Evolutionary conservation across 2,329 filamentous ascomycete species (phyloP), one percentile per base, ranked within the genome.

Genomic region (Verticillium isaacii): DNA sequence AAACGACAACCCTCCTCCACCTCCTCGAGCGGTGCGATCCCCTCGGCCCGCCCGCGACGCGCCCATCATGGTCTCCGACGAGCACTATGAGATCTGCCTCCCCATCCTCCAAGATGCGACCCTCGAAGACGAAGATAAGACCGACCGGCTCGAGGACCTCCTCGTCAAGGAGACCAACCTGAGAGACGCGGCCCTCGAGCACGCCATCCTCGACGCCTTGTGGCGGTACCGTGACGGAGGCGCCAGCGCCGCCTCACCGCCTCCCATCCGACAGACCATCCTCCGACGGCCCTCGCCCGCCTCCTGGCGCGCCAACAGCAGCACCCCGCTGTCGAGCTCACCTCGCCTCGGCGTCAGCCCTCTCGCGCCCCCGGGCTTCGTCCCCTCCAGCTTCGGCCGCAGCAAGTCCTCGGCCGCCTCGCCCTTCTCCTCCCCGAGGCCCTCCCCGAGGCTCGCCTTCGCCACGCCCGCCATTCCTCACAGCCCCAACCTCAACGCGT

Each of bases 81-180:
- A 93, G 69, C 88, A 94, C 61, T 96, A 96, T 80, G 93, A 97
- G 70, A 85, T 95, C 71, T 97, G 93, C 75, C 86, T 96, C 73
- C 91, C 92, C 59, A 86, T 97, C 72, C 85, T 99, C 66, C 89
- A 95, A 79, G 89, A 97, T 77, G 79, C 87, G 62, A 82, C 84
- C 61, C 82, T 97, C 64, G 92, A 96, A 70, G 95, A 98, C 66
- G 95, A 99, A 77, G 94, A 97, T 72, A 96, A 95, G 82, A 94
- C 91, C 57, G 94, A 98, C 77, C 91, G 86, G 77, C 82, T 66
- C 60, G 93, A 97, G 78, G 90, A 93, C 67, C 82, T 97, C 60
- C 82, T 98, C 70, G 89, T 88, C 76, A 89, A 88, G 68, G 88
- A 93, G 77, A 93, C 92, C 8, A 84, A 82, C 34, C 80, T 98